Percentiles rank a stretch among this genome's conserved stretches.
Conservation (phyloP, 2,329 filamentous ascomycete genomes). For the Botrytis paeoniae region DNA sequence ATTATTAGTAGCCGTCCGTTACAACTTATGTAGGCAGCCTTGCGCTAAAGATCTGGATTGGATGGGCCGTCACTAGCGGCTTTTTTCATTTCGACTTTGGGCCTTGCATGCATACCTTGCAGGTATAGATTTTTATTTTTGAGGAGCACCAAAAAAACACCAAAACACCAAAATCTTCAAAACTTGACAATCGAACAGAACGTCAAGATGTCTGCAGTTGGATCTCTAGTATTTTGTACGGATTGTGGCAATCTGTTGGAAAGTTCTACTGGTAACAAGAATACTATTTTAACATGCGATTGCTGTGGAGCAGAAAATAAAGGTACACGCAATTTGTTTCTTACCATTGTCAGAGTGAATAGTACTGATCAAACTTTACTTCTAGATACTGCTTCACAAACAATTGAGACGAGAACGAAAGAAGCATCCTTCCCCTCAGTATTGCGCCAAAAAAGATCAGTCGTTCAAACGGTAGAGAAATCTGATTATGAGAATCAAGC, state of each 20-base stretch:
- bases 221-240: conserved; percentile 87
- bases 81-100: not conserved
- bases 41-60: conserved; percentile 19
- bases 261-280: conserved; percentile 70
- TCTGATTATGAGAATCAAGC: conserved; percentile 75
- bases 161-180: not conserved
- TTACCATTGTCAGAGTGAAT: not conserved
- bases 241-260: conserved; percentile 91
- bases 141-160: not conserved
- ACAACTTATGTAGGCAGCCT: conserved; percentile 22
- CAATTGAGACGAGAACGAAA: conserved; percentile 79
- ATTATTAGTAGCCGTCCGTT: conserved; percentile 3
- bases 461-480: conserved; percentile 75
- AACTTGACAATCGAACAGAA: not conserved
- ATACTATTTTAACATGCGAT: conserved; percentile 76
- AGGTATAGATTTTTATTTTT: conserved; percentile 9
- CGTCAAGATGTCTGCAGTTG: conserved; percentile 75
- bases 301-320: conserved; percentile 82
- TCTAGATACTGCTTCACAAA: conserved; percentile 67
- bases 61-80: conserved; percentile 1
- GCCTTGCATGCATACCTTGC: conserved; percentile 8
- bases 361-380: conserved; percentile 15
- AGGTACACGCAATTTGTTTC: conserved; percentile 51
- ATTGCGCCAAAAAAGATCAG: conserved; percentile 83
- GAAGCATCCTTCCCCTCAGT: conserved; percentile 85